A percentile compares a stretch with the other conserved stretches of the same genome.
These are phyloP conservation scores for Teratosphaeria gauchensis DNA, from an alignment of 2,329 filamentous ascomycete species.

Conservation along the genomic window DNA sequence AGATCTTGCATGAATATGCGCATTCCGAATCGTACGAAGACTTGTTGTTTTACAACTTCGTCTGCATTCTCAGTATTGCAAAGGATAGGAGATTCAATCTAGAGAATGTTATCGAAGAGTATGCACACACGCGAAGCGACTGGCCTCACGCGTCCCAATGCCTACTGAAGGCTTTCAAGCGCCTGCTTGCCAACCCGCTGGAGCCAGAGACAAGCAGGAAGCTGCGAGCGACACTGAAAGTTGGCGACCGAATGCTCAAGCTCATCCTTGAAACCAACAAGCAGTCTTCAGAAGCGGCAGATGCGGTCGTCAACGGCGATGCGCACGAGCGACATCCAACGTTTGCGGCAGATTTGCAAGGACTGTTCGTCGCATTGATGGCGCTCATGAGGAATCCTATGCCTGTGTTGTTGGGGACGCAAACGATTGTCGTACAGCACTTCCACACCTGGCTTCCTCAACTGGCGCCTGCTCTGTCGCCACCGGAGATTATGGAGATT, in stretches of 20 bases:
- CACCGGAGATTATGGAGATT: slow-evolving; percentile 80
- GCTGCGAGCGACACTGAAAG: slow-evolving; percentile 85
- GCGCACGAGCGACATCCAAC: slow-evolving; percentile 60
- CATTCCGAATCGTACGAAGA: slow-evolving; percentile 90
- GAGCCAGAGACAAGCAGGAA: slow-evolving; percentile 77
- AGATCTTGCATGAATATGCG: slow-evolving; percentile 82
- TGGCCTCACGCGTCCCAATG: slow-evolving; percentile 88
- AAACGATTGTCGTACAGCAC: slow-evolving; percentile 90
- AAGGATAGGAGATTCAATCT: slow-evolving; percentile 91
- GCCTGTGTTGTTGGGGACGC: slow-evolving; percentile 80
- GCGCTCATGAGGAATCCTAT: slow-evolving; percentile 79
- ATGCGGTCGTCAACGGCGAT: slow-evolving; percentile 59
- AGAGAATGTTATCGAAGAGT: slow-evolving; percentile 80
- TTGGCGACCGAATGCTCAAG: slow-evolving; percentile 83
- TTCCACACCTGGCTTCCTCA: slow-evolving; percentile 98
- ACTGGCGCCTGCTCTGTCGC: slow-evolving; percentile 62
- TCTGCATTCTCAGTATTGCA: slow-evolving; percentile 83
- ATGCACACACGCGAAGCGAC: slow-evolving; percentile 79
- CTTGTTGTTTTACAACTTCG: slow-evolving; percentile 78
- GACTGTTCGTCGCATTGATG: slow-evolving; percentile 84
- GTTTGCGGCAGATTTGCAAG: slow-evolving; percentile 75
- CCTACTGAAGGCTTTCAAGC: slow-evolving; percentile 74
- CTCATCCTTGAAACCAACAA: slow-evolving; percentile 85
- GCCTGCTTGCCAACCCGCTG: slow-evolving; percentile 71
- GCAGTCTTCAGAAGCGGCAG: slow-evolving; percentile 40